Percentiles rank a stretch among this genome's conserved stretches.
Conservation (phyloP, 768 basidiomycete genomes). For the Mycena vulgaris region DNA sequence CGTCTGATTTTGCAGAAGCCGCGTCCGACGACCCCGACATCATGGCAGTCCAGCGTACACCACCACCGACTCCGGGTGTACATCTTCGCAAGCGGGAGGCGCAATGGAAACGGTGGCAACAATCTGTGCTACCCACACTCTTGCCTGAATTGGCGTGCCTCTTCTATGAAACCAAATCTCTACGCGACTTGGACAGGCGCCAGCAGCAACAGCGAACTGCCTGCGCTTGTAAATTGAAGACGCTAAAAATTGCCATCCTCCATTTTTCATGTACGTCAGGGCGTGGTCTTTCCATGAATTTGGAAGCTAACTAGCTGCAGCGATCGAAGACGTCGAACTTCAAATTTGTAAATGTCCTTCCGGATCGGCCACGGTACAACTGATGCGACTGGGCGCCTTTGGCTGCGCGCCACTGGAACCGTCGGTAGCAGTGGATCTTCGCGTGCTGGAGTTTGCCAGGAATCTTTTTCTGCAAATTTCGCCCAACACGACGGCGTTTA, state of each 20-base stretch:
- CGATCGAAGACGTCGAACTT: background rate
- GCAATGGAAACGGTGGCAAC: slow-evolving; percentile 9
- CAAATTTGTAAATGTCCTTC: background rate
- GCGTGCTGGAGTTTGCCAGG: slow-evolving; percentile 1
- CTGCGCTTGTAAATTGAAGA: background rate
- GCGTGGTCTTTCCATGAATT: background rate
- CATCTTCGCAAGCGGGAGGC: slow-evolving; percentile 1
- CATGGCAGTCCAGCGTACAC: background rate
- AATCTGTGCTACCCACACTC: background rate
- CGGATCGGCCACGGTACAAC: background rate
- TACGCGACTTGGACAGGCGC: background rate
- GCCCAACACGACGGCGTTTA: slow-evolving; percentile 1
- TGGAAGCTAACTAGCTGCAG: background rate
- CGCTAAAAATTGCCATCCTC: background rate
- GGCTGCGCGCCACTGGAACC: background rate
- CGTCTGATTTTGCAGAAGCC: too few species aligned
- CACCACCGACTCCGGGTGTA: background rate
- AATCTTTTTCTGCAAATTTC: slow-evolving; percentile 1
- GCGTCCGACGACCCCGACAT: background rate
- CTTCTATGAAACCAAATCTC: background rate
- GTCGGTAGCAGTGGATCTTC: background rate
- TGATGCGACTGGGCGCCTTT: background rate
- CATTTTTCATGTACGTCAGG: background rate
- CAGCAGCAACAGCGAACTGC: too few species aligned
- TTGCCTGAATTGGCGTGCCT: background rate